A percentile compares a stretch with the other conserved stretches of the same genome.
Conservation (phyloP, 2,329 filamentous ascomycete species). For the Diplocarpon mali region DNA sequence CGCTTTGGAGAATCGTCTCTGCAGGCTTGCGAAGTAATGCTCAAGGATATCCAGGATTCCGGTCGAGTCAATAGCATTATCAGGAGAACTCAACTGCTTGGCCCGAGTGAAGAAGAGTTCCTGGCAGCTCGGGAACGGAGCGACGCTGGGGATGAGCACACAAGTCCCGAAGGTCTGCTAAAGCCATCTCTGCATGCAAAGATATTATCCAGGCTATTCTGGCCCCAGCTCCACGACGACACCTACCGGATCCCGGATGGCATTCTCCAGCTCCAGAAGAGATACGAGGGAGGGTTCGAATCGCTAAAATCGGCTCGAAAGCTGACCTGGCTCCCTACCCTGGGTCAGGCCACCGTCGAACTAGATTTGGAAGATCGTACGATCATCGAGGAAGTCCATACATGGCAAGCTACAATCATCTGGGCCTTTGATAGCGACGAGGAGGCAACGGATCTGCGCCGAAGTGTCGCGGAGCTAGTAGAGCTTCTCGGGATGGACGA, state of each 20-base stretch:
- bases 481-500: constrained; percentile 58
- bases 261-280: constrained; percentile 50
- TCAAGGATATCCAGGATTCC: constrained; percentile 84
- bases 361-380: constrained; percentile 74
- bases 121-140: constrained; percentile 12
- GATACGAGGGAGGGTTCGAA: constrained; percentile 68
- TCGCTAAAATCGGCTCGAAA: constrained; percentile 73
- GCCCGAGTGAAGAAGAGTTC: constrained; percentile 23
- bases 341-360: constrained; percentile 71
- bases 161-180: constrained; percentile 25
- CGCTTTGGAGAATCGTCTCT: constrained; percentile 77
- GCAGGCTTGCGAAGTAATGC: constrained; percentile 95
- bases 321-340: constrained; percentile 75
- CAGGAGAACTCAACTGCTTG: constrained; percentile 37
- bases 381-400: constrained; percentile 60
- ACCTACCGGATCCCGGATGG: constrained; percentile 51
- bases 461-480: constrained; percentile 42
- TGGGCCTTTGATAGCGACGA: constrained; percentile 56
- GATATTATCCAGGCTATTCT: constrained; percentile 86
- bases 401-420: constrained; percentile 82
- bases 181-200: constrained; percentile 55
- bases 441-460: constrained; percentile 23
- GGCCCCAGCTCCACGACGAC: constrained; percentile 70
- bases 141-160: constrained; percentile 25
- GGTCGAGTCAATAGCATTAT: constrained; percentile 60